phyloP scores from a whole-genome alignment of 371 early-diverging fungal genomes.

The Blastocladiella emersonii region DNA sequence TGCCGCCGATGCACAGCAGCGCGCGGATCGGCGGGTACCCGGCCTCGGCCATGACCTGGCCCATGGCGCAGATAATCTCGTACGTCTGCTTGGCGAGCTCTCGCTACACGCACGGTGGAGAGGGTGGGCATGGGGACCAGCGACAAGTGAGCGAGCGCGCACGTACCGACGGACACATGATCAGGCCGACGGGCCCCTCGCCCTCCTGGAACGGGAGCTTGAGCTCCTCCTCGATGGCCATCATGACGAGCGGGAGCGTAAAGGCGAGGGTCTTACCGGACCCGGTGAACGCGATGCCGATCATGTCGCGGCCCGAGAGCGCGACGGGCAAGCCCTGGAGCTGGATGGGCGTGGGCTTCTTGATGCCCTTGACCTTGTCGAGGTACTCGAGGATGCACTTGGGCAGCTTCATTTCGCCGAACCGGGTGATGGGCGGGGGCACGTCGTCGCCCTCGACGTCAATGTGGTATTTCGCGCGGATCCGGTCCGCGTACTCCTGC shows the following conservation, averaged over 20 bases:
- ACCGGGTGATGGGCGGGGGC: conserved; percentile 41
- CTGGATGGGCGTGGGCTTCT: conserved; percentile 52
- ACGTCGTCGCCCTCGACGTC: conserved; percentile 40
- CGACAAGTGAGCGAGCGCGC: neutral
- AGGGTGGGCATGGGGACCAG: neutral
- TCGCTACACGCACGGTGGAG: conserved; percentile 24
- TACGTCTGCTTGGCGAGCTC: conserved; percentile 78
- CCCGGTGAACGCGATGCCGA: conserved; percentile 62
- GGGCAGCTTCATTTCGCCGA: conserved; percentile 36
- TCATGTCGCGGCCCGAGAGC: conserved; percentile 50
- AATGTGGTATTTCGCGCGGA: conserved; percentile 42
- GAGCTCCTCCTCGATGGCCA: conserved; percentile 63
- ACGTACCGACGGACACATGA: conserved; percentile 72
- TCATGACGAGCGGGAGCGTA: conserved; percentile 56
- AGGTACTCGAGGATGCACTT: conserved; percentile 27
- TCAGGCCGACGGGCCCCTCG: conserved; percentile 83
- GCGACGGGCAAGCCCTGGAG: conserved; percentile 52
- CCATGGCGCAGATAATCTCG: conserved; percentile 52
- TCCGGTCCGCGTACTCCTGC: conserved; percentile 18
- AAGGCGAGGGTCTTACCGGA: conserved; percentile 58
- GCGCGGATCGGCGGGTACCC: conserved; percentile 60
- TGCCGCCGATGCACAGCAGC: conserved; percentile 88
- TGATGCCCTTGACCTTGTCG: conserved; percentile 25
- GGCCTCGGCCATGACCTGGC: conserved; percentile 40
- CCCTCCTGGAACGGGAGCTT: conserved; percentile 62